Evolutionary conservation across 371 early-diverging fungal genomes (phyloP).

Genomic region (Mucor plumbeus): DNA sequence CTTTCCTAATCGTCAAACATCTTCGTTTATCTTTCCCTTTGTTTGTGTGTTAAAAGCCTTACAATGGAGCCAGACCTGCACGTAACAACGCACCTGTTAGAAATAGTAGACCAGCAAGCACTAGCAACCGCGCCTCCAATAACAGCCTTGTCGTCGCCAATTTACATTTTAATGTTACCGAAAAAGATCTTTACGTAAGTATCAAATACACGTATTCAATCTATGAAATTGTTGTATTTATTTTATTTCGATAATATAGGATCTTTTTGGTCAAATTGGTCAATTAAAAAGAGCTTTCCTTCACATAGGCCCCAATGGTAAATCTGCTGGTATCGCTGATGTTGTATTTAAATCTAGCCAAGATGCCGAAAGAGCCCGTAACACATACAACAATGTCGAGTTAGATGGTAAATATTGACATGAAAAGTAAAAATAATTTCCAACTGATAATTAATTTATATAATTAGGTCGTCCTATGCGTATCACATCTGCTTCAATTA

Average conservation of each 20-base stretch:
- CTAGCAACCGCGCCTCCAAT: slow-evolving; percentile 16
- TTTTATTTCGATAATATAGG: slow-evolving; percentile 31
- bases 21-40: slow-evolving; percentile 25
- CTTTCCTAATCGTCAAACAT: slow-evolving; percentile 28
- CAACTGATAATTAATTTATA: neutral
- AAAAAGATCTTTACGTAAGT: slow-evolving; percentile 72
- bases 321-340: slow-evolving; percentile 70
- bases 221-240: slow-evolving; percentile 2
- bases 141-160: slow-evolving; percentile 60
- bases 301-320: slow-evolving; percentile 62
- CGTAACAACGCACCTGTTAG: slow-evolving; percentile 17
- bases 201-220: neutral
- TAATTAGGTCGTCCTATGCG: slow-evolving; percentile 56
- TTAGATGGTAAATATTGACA: slow-evolving; percentile 58
- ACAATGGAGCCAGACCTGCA: slow-evolving; percentile 34
- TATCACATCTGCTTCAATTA: slow-evolving; percentile 36
- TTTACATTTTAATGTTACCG: slow-evolving; percentile 67
- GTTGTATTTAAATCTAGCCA: slow-evolving; percentile 54
- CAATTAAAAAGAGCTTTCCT: slow-evolving; percentile 54
- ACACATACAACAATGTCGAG: slow-evolving; percentile 62
- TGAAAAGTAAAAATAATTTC: neutral
- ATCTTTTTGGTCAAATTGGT: slow-evolving; percentile 62
- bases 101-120: slow-evolving; percentile 14
- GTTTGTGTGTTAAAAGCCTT: slow-evolving; percentile 28
- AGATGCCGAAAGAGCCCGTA: slow-evolving; percentile 60